Evolutionary conservation across 208 protist genomes (phyloP).

Genomic region (Borovskyia barvae): DNA sequence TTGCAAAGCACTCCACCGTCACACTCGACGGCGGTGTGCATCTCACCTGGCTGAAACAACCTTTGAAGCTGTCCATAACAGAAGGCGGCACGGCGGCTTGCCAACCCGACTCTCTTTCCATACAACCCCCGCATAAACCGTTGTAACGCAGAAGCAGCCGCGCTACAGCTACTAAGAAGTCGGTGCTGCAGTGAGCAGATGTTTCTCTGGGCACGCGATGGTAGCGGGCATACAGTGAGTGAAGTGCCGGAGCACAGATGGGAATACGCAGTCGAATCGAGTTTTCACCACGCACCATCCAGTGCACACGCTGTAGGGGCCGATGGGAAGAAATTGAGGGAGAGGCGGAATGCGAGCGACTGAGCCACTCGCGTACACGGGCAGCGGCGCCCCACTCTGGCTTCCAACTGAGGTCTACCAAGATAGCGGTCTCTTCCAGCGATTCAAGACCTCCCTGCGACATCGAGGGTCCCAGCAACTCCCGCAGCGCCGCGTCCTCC

Average conservation of each 20-base stretch:
- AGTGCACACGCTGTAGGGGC: not conserved
- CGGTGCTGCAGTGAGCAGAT: not conserved
- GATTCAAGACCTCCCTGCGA: not conserved
- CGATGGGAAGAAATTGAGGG: too few relatives aligned
- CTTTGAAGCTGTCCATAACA: constrained; percentile 29
- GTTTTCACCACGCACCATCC: not conserved
- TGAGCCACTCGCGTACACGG: constrained; percentile 2
- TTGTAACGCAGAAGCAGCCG: constrained; percentile 36
- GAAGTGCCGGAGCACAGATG: not conserved
- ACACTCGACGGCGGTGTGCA: not conserved
- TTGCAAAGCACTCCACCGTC: constrained; percentile 39
- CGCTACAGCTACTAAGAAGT: constrained; percentile 24
- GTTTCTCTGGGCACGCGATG: too few relatives aligned
- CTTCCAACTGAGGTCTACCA: constrained; percentile 11
- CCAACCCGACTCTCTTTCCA: constrained; percentile 36
- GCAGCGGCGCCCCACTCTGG: not conserved
- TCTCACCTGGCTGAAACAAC: too few relatives aligned
- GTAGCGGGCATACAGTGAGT: constrained; percentile 9
- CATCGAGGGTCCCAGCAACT: not conserved
- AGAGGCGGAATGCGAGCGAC: too few relatives aligned
- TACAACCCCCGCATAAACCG: constrained; percentile 24
- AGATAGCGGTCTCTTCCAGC: not conserved
- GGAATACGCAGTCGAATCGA: constrained; percentile 7
- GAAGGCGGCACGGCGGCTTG: constrained; percentile 28
- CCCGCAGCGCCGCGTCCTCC: not conserved